Evolutionary conservation across 352 stramenopile genomes (phyloP), one percentile per base, ranked within the genome.

Genomic region (Phytophthora pini): DNA sequence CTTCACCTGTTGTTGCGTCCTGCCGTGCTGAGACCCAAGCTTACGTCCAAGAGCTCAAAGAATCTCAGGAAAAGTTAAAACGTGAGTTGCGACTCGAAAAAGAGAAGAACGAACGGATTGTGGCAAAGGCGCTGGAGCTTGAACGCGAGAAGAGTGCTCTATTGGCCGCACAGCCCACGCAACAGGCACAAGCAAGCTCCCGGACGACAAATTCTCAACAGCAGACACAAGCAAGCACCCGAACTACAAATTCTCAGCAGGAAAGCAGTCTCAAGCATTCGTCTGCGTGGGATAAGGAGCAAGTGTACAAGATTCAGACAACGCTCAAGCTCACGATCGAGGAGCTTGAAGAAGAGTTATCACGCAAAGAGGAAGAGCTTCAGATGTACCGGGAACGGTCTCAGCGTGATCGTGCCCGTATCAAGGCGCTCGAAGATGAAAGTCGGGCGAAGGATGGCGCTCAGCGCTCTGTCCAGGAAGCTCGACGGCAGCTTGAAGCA

Each of bases 261-360:
- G 54, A 69, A 5, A 22, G 43, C 34, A 52, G 32, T 24, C 40
- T 24, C 3, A 67, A 56, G 31, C 62, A 55, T 5, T 74, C 82
- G 9, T 54, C 65, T 15, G 62, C 76, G 10, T 94, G 84, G 86
- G 87, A 91, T 72, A 82, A 85, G 26, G 79, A 95, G 54, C 84
- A 93, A 47, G 56, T 77, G 4, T 61, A 76, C 2, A 92, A 90
- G 52, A 93, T 95, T 49, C 80, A 93, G 22, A 59, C 76, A 10
- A 93, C 87, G 10, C 56, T 95, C 17, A 79, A 78, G 41, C 74
- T 77, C 40, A 93, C 87, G 1, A 90, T 95, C 27, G 71, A 88
- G 10, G 87, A 95, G 50, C 78, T 95, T 2, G 83, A 95, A 50
- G 80, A 93, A n/a, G 87, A 93, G 29, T 65, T 95, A 6, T 76